Percentiles rank a stretch among this genome's conserved stretches.
These are phyloP conservation scores for Ostreobium quekettii DNA, from an alignment of 139 green algal genomes.

Conservation along the genomic window DNA sequence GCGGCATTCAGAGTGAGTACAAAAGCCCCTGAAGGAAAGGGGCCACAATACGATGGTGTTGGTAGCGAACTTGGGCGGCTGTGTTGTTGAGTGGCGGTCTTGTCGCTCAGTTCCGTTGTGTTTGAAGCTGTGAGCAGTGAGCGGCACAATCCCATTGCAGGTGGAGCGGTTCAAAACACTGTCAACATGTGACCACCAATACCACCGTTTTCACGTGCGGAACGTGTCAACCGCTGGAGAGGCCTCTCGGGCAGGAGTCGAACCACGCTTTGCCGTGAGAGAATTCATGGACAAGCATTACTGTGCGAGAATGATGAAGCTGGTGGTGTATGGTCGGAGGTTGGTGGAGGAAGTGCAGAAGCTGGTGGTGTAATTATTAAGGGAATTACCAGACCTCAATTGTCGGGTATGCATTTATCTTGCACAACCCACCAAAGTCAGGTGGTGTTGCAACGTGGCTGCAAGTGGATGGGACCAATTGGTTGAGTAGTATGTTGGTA, in stretches of 20 bases:
- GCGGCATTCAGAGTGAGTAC: slow-evolving; percentile 51
- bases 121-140: neutral
- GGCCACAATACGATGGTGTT: neutral
- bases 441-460: no score
- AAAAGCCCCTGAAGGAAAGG: neutral
- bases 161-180: slow-evolving; percentile 70
- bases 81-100: neutral
- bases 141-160: neutral
- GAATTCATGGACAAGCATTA: slow-evolving; percentile 63
- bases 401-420: no score
- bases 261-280: slow-evolving; percentile 41
- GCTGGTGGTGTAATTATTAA: slow-evolving; percentile 36
- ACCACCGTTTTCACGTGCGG: neutral
- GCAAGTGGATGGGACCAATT: no score
- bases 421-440: no score
- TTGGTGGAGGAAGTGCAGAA: slow-evolving; percentile 39
- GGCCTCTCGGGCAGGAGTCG: slow-evolving; percentile 25
- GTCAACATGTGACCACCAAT: slow-evolving; percentile 51
- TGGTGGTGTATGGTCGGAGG: slow-evolving; percentile 48
- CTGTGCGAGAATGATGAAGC: slow-evolving; percentile 61
- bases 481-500: no score
- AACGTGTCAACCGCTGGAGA: slow-evolving; percentile 41
- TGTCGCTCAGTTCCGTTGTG: neutral
- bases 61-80: neutral
- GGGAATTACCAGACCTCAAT: no score